Conservation (phyloP, 306 rosid genomes). For the Parietaria judaica region DNA sequence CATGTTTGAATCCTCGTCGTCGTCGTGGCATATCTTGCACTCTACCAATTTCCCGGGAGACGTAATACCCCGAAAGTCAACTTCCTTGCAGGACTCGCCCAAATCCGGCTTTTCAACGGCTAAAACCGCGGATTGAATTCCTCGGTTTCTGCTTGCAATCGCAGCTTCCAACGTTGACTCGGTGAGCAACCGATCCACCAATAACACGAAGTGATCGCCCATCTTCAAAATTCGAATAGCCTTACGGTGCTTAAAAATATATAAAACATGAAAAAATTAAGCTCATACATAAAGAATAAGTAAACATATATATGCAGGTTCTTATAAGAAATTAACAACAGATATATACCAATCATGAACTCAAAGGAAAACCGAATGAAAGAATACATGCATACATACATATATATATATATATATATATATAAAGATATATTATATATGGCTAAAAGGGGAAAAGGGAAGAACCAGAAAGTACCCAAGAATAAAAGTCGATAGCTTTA, state of each 20-base stretch:
- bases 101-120: constrained; percentile 25
- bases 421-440: constrained; percentile 15
- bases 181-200: constrained; percentile 91
- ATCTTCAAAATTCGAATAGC: constrained; percentile 26
- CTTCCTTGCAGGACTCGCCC: constrained; percentile 29
- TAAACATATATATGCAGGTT: neutral
- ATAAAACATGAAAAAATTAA: neutral
- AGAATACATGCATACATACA: constrained; percentile 14
- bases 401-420: no score
- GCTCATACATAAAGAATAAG: neutral
- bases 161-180: constrained; percentile 92
- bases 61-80: constrained; percentile 27
- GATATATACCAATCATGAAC: constrained; percentile 14
- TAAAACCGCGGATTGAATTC: constrained; percentile 52
- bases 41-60: constrained; percentile 50
- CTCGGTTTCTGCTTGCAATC: constrained; percentile 58
- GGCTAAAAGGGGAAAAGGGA: constrained; percentile 1
- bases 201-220: constrained; percentile 92
- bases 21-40: constrained; percentile 96
- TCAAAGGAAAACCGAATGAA: constrained; percentile 18
- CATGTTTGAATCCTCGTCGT: constrained; percentile 82
- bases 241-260: no score
- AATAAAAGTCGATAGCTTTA: constrained; percentile 38
- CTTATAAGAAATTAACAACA: neutral
- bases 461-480: constrained; percentile 21